Evolutionary conservation across 2,329 filamentous ascomycete species (phyloP).

Genomic region (Cercospora sojina): DNA sequence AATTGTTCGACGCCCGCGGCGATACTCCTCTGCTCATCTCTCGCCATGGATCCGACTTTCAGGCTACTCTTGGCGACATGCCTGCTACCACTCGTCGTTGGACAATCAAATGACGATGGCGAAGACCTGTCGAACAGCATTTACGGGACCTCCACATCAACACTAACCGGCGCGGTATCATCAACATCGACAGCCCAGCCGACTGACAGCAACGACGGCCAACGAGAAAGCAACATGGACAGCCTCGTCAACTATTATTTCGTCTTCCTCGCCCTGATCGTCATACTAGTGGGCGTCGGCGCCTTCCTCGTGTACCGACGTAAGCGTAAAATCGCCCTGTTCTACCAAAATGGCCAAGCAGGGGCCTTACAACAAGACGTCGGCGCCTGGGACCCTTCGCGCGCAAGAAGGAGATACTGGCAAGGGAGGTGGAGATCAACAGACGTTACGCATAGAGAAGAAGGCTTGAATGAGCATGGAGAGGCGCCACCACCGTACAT

Average conservation of each 20-base stretch:
- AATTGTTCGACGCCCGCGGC: not conserved
- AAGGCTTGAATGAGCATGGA: conserved; percentile 63
- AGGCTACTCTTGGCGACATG: not conserved
- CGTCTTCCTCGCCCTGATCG: conserved; percentile 56
- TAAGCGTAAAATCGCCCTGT: conserved; percentile 35
- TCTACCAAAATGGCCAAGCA: conserved; percentile 14
- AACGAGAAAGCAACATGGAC: conserved; percentile 8
- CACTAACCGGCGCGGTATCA: not conserved
- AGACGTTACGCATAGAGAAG: conserved; percentile 40
- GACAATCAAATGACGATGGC: conserved; percentile 3
- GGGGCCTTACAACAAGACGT: conserved; percentile 23
- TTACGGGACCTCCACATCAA: not conserved
- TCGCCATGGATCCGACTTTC: not conserved
- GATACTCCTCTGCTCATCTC: not conserved
- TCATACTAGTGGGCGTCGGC: conserved; percentile 48
- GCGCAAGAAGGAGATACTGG: conserved; percentile 34
- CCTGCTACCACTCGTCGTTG: not conserved
- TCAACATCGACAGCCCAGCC: not conserved
- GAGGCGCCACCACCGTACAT: conserved; percentile 65
- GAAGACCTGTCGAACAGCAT: not conserved
- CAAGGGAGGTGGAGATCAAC: conserved; percentile 25
- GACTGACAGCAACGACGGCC: not conserved
- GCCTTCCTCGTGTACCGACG: conserved; percentile 49
- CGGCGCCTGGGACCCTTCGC: conserved; percentile 14
- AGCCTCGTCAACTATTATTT: conserved; percentile 52